A percentile compares a stretch with the other conserved stretches of the same genome.
These are phyloP conservation scores for Ogataea hybrid DNA, from an alignment of 1,139 yeast species.

Conservation along the genomic window DNA sequence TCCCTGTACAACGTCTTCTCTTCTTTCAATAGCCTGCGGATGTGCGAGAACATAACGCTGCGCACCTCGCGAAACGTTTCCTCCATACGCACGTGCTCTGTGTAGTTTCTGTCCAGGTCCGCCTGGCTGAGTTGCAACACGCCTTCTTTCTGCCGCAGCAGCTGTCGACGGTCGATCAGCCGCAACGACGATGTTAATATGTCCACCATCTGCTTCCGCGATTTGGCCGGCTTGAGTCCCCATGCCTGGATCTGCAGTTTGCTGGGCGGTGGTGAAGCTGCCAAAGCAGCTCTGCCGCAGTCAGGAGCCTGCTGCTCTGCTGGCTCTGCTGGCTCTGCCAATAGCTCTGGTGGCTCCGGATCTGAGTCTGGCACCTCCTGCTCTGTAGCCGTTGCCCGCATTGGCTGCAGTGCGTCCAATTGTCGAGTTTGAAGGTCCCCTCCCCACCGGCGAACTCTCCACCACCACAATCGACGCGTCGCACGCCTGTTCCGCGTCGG, in stretches of 20 bases:
- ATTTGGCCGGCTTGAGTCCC: constrained; percentile 24
- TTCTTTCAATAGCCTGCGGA: constrained; percentile 16
- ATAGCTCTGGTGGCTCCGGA: no score
- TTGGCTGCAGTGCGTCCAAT: no score
- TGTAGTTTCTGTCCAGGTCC: constrained; percentile 15
- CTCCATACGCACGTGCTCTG: constrained; percentile 9
- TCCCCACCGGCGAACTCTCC: constrained; percentile 5
- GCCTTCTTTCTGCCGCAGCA: constrained; percentile 3
- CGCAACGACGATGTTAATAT: constrained; percentile 14
- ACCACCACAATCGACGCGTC: constrained; percentile 17
- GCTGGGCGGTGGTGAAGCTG: constrained; percentile 16
- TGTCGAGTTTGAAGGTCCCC: no score
- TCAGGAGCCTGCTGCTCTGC: not conserved
- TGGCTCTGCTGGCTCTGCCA: no score
- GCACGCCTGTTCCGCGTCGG: no score
- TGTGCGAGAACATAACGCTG: constrained; percentile 11
- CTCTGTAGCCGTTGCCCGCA: not conserved
- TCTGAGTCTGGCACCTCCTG: no score
- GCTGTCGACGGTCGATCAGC: constrained; percentile 14
- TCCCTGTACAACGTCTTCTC: constrained; percentile 18
- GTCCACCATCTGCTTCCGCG: constrained; percentile 19
- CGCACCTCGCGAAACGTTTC: constrained; percentile 13
- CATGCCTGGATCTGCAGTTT: constrained; percentile 21
- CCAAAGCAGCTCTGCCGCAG: constrained; percentile 10
- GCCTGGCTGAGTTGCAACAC: constrained; percentile 18